Evolutionary conservation across 768 basidiomycete genomes (phyloP), one percentile per base, ranked within the genome.

Genomic region (Lactarius psammicola): DNA sequence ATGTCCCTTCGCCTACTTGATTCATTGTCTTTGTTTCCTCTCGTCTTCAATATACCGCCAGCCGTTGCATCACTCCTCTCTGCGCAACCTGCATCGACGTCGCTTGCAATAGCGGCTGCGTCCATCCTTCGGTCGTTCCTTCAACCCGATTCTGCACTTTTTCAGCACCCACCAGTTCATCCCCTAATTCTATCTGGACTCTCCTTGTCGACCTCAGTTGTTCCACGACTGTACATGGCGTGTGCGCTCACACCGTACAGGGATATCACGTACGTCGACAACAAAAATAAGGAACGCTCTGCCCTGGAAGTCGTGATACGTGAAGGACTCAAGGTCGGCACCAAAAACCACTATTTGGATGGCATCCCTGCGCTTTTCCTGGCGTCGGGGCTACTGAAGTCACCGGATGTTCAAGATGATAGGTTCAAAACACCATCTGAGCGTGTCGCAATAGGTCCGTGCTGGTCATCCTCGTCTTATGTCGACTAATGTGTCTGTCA

Each of bases 301-400:
- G 84, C 85, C 0, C 81, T 88, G 6, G 87, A 90, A 61, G 84
- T 85, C 34, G 87, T 88, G 33, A 82, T 98, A 38, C 83, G 90
- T 56, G 92, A 96, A 56, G 90, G 91, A 7, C 76, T 97, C 64
- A 98, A 95, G 74, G 80, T 94, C 31, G 92, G 92, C 11, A 80
- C 82, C 23, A 88, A 90, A 70, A 85, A 89, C 67, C 87, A 91
- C 71, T 92, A 85, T 68, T 76, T 90, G 20, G 90, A 89, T 71
- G 93, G 90, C 23, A 84, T 91, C 53, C 90, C 89, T 3, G 76
- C 79, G 1, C 80, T 90, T 2, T 93, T 87, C 73, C 73, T 77
- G 18, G 87, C 87, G 7, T 78, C 82, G 0, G 78, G 78, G 10
- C 60, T 84, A 18, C 65, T 88, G 18, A 72, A 72, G 59, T 70